Conservation (phyloP, 139 green algal genomes). For the Picochlorum sp. region DNA sequence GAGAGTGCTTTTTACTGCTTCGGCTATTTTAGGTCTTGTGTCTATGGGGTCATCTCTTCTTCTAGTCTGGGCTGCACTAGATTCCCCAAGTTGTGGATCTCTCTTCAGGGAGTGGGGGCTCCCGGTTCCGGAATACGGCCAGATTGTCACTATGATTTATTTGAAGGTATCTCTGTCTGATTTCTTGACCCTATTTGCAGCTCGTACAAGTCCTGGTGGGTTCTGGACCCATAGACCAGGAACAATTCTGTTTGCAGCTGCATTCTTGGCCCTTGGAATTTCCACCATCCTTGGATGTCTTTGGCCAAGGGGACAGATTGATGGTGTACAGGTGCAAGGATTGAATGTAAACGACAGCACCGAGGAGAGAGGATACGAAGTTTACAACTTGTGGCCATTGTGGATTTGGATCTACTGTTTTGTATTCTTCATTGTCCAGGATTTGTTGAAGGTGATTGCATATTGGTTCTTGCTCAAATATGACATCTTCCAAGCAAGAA, state of each 20-base stretch:
- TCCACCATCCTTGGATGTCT: constrained; percentile 57
- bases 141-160: constrained; percentile 71
- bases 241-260: constrained; percentile 28
- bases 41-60: constrained; percentile 64
- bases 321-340: constrained; percentile 26
- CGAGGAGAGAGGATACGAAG: constrained; percentile 20
- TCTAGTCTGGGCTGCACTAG: constrained; percentile 54
- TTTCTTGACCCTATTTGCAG: constrained; percentile 76
- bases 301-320: constrained; percentile 45
- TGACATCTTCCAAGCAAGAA: constrained; percentile 56
- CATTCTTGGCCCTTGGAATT: constrained; percentile 33
- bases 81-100: constrained; percentile 33
- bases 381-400: constrained; percentile 36
- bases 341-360: constrained; percentile 16
- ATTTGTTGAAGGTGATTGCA: constrained; percentile 44
- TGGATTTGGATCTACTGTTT: constrained; percentile 79
- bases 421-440: constrained; percentile 69
- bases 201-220: constrained; percentile 55
- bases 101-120: constrained; percentile 33
- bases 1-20: constrained; percentile 48
- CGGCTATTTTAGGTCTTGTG: constrained; percentile 52
- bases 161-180: constrained; percentile 77
- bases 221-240: constrained; percentile 46
- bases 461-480: constrained; percentile 45
- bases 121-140: constrained; percentile 35